Conservation (phyloP, 2,329 filamentous ascomycete genomes). For the Aspergillus sp. region DNA sequence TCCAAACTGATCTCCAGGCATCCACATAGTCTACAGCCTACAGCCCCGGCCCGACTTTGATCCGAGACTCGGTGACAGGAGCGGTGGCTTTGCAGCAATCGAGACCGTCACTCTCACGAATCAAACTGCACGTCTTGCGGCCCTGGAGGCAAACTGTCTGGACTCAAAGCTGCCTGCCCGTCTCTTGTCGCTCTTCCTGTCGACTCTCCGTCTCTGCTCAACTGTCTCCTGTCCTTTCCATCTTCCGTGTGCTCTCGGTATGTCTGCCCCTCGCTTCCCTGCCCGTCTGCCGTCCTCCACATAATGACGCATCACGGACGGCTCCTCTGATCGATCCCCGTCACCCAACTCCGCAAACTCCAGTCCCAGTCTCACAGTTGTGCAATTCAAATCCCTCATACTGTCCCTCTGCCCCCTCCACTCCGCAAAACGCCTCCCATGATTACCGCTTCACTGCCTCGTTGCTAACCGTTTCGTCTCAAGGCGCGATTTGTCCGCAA, state of each 20-base stretch:
- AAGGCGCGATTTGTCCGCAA: constrained; percentile 20
- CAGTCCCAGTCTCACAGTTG: constrained; percentile 17
- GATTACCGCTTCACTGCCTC: not conserved
- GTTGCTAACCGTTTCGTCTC: constrained; percentile 18
- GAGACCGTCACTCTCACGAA: constrained; percentile 19
- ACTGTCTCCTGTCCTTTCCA: not conserved
- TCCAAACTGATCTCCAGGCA: constrained; percentile 7
- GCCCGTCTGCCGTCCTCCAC: constrained; percentile 15
- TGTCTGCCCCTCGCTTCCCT: constrained; percentile 5
- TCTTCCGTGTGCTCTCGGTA: constrained; percentile 1
- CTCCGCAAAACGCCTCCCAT: constrained; percentile 15
- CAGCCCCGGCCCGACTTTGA: constrained; percentile 15
- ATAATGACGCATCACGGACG: constrained; percentile 35
- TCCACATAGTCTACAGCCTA: constrained; percentile 2
- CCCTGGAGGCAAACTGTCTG: constrained; percentile 18
- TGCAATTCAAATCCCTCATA: constrained; percentile 17
- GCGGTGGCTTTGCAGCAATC: constrained; percentile 20
- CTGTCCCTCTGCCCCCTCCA: constrained; percentile 25
- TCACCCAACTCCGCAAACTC: constrained; percentile 6
- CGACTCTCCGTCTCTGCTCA: constrained; percentile 6
- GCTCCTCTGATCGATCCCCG: constrained; percentile 21
- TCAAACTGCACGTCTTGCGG: constrained; percentile 9
- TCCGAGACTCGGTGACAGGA: constrained; percentile 13
- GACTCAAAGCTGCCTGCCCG: not conserved
- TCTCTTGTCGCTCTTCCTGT: not conserved